phyloP scores from a whole-genome alignment of 768 basidiomycete genomes.

The Fistulinella prunicolor region DNA sequence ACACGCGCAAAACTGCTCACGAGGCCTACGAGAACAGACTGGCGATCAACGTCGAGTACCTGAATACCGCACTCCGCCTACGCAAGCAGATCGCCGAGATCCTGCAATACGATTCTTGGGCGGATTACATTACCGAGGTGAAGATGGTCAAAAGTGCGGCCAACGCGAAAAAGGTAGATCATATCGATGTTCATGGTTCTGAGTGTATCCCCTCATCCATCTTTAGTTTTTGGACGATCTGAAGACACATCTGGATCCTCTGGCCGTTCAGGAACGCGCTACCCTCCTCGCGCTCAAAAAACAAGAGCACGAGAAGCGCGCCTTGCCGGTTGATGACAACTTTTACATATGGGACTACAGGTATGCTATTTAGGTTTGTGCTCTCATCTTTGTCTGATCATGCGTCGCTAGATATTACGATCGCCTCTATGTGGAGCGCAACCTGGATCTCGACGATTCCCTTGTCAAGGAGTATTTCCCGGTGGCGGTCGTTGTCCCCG shows the following conservation, averaged over 20 bases:
- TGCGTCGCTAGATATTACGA: conserved; percentile 28
- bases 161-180: conserved; percentile 55
- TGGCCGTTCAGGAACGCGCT: conserved; percentile 64
- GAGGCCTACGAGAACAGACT: conserved; percentile 71
- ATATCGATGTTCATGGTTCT: neutral
- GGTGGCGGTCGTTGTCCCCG: conserved; percentile 76
- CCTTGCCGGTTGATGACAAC: conserved; percentile 62
- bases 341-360: conserved; percentile 88
- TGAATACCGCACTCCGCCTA: conserved; percentile 64
- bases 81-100: conserved; percentile 67
- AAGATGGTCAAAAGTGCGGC: conserved; percentile 81
- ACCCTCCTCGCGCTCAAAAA: conserved; percentile 71
- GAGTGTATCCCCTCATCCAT: neutral
- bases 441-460: conserved; percentile 69
- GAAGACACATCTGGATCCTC: conserved; percentile 66
- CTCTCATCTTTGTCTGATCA: neutral
- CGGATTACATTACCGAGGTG: conserved; percentile 78
- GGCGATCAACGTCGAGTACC: conserved; percentile 63
- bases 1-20: conserved; percentile 62
- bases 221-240: conserved; percentile 75
- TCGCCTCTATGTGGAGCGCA: conserved; percentile 54
- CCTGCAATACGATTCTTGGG: conserved; percentile 77
- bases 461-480: conserved; percentile 90
- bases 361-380: conserved; percentile 27
- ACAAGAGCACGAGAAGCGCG: conserved; percentile 61